A percentile compares a stretch with the other conserved stretches of the same genome.
These are phyloP conservation scores for Dactylellina leptospora DNA, from an alignment of 2,329 filamentous ascomycete genomes.

Conservation along the genomic window DNA sequence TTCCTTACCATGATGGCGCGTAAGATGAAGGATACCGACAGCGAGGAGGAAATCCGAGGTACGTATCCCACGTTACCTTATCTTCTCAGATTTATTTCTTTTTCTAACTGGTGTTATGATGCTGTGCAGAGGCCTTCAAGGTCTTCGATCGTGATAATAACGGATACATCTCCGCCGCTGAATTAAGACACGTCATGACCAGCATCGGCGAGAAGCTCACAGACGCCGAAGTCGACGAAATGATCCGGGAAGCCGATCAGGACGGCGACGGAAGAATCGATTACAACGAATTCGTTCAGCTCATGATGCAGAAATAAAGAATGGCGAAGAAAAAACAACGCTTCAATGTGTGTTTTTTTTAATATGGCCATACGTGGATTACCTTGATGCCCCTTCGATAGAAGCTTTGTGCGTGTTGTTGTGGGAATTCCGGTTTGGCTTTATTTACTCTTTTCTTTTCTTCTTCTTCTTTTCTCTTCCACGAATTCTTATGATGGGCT, in stretches of 20 bases:
- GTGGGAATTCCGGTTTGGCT: background rate
- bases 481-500: background rate
- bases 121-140: conserved; percentile 59
- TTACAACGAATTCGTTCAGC: conserved; percentile 91
- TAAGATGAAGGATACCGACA: conserved; percentile 94
- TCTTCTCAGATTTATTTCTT: background rate
- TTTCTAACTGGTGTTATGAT: conserved; percentile 13
- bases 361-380: too few species aligned
- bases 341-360: too few species aligned
- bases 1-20: conserved; percentile 94
- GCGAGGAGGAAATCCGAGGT: conserved; percentile 84
- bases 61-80: background rate
- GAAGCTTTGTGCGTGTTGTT: too few species aligned
- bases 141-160: conserved; percentile 91
- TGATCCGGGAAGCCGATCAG: conserved; percentile 91
- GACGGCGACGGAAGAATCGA: conserved; percentile 88
- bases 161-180: conserved; percentile 87
- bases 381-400: too few species aligned
- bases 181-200: conserved; percentile 90
- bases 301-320: conserved; percentile 92
- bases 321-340: too few species aligned
- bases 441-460: conserved; percentile 10
- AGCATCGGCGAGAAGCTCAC: conserved; percentile 91
- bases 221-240: conserved; percentile 89
- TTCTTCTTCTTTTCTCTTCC: background rate